Base-by-base conservation (phyloP, 108 stramenopile genomes). In the Asterionellopsis glacialis region DNA sequence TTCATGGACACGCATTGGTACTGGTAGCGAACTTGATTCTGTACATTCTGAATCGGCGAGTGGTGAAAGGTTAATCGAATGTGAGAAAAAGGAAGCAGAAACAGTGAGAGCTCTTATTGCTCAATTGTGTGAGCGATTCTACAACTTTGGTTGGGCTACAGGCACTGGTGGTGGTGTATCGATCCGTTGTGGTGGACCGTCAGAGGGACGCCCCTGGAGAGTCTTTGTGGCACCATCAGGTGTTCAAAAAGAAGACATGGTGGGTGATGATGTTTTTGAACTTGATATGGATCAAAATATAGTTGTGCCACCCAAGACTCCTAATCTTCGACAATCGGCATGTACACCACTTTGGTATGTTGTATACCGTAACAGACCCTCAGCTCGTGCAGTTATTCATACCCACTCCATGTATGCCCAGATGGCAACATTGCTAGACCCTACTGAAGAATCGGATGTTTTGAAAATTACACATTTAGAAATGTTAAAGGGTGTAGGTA, bases 181-280 rank as follows among this genome's bases (percentile, higher is more conserved):
- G 56, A 96, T 98, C 42, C 84, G 95, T 18, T 76, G 91, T 16
- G 92, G 91, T 21, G 83, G 80, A 26, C 80, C 80, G 1, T 45
- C 28, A 5, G 75, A 79, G 51, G 68, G 75, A 33, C 65, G 81
- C 3, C 85, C 85, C 10, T 90, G 77, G 61, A 77, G 93, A 13
- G 77, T 96, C 26, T 94, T 95, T 75, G 89, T 95, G 62, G 92
- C 95, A 21, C 97, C 97, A n/a, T 85, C 85, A 1, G 97, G 95
- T 1, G 87, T 98, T n/a, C 94, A 95, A 63, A 96, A 96, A 71
- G 97, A 98, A 73, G 90, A 95, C 52, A 90, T 98, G 79, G 73
- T 85, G 42, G 91, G 93, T 0, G 91, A 96, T 61, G 97, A 98
- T 57, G 72, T 98, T 1, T 98, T 95, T 65, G 90, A 93, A 53